Conservation (phyloP, 352 stramenopile species). For the Sclerospora graminicola region DNA sequence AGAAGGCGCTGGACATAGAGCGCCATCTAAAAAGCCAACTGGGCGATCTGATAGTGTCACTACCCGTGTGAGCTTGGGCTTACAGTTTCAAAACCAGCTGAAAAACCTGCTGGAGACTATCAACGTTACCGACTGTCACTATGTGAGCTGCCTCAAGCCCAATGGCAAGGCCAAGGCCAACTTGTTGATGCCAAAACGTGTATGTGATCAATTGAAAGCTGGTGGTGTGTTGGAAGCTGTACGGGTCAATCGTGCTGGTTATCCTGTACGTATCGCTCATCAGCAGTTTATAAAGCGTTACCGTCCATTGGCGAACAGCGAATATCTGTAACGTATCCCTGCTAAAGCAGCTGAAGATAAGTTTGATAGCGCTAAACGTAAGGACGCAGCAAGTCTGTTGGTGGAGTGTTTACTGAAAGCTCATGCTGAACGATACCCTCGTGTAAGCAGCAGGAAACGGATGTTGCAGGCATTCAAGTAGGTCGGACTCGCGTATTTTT, state of each 20-base stretch:
- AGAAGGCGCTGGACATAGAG: conserved; percentile 15
- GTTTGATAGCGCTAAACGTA: conserved; percentile 47
- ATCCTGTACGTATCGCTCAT: conserved; percentile 94
- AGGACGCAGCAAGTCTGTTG: conserved; percentile 39
- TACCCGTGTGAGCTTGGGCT: conserved; percentile 52
- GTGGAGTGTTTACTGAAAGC: conserved; percentile 61
- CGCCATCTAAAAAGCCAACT: conserved; percentile 21
- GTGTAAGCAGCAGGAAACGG: conserved; percentile 30
- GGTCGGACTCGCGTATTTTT: conserved; percentile 78
- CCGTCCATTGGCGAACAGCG: conserved; percentile 46
- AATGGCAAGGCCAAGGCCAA: conserved; percentile 91
- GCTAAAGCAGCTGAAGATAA: conserved; percentile 34
- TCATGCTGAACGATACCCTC: conserved; percentile 52
- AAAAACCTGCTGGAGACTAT: conserved; percentile 90
- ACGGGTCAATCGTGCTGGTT: conserved; percentile 94
- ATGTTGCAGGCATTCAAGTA: conserved; percentile 64
- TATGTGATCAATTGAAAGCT: conserved; percentile 95
- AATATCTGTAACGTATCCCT: conserved; percentile 53
- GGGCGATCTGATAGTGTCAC: conserved; percentile 23
- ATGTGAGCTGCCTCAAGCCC: conserved; percentile 98
- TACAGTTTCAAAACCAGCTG: conserved; percentile 90
- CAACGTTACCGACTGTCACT: conserved; percentile 91
- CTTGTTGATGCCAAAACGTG: conserved; percentile 80
- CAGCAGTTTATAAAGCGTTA: conserved; percentile 88
- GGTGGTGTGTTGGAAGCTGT: conserved; percentile 99